These are phyloP conservation scores for Apiospora rasikravindrae DNA, from an alignment of 2,329 filamentous ascomycete genomes.

Conservation along the genomic window DNA sequence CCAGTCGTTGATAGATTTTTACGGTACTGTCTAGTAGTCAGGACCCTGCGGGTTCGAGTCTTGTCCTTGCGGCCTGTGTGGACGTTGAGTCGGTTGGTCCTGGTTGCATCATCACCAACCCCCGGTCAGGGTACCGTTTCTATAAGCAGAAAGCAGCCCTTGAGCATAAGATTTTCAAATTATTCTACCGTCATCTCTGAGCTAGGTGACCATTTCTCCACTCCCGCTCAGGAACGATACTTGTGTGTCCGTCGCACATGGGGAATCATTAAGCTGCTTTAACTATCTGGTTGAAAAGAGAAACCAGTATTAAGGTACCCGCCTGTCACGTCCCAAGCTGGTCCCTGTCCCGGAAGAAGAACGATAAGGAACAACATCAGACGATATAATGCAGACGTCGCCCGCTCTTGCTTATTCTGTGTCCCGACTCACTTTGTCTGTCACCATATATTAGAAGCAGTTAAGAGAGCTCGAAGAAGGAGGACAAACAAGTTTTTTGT, in stretches of 20 bases:
- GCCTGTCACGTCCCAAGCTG: slow-evolving; percentile 43
- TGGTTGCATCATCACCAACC: slow-evolving; percentile 50
- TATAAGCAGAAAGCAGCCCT: slow-evolving; percentile 57
- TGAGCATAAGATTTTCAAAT: slow-evolving; percentile 65
- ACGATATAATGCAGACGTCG: slow-evolving; percentile 53
- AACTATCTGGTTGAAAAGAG: slow-evolving; percentile 47
- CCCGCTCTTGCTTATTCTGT: slow-evolving; percentile 40
- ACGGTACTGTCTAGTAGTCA: slow-evolving; percentile 1
- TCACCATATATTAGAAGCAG: slow-evolving; percentile 39
- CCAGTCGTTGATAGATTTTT: background rate
- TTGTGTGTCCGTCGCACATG: slow-evolving; percentile 31
- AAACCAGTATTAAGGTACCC: slow-evolving; percentile 45
- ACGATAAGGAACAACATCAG: slow-evolving; percentile 51
- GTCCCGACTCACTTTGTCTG: slow-evolving; percentile 17
- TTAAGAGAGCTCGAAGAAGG: slow-evolving; percentile 38
- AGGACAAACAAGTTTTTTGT: slow-evolving; percentile 23
- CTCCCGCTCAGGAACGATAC: slow-evolving; percentile 52
- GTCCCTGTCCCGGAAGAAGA: slow-evolving; percentile 37
- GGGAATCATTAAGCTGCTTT: slow-evolving; percentile 43
- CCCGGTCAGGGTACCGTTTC: slow-evolving; percentile 50
- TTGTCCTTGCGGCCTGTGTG: slow-evolving; percentile 18
- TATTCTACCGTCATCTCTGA: slow-evolving; percentile 59
- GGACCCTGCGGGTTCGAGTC: slow-evolving; percentile 23
- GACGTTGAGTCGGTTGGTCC: slow-evolving; percentile 34
- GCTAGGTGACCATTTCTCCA: slow-evolving; percentile 50